Base-by-base conservation (phyloP, 768 basidiomycete species). In the Glaciozyma antarctica region DNA sequence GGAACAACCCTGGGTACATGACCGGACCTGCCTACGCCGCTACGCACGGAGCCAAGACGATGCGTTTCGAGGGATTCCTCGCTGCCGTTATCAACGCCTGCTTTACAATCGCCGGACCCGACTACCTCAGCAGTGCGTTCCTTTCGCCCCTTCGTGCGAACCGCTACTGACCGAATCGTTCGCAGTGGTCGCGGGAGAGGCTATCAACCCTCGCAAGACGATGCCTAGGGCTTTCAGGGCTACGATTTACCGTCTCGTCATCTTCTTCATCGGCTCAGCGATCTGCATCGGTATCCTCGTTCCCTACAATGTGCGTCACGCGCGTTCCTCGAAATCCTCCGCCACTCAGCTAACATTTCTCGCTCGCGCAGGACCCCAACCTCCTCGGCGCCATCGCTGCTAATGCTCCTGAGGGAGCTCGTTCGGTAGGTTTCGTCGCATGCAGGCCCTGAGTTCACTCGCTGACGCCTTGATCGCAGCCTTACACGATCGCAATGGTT, bases 211-310 rank as follows among this genome's bases (percentile, higher is more conserved):
- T 16, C 55, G 55, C 34, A 57, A 57, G 38, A 41, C 38, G 22
- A 57, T 57, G 55, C 34, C 55, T 12, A 43, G 26, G 38, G 55
- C 55, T 57, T 57, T 57, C 55, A 57, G n/a, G 55, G 55, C 55
- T n/a, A 57, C 55, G 13, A 43, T 57, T 5, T 57, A 57, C 55
- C 55, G 55, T 57, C 55, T 57, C 55, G 34, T 41, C 19, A n/a
- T 57, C 19, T 57, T 57, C n/a, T 57, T 57, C 55, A 57, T 57
- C n/a, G 55, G 55, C 8, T 41, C 38, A 2, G 55, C 55, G 12
- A 34, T 57, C 10, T 8, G 22, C 15, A 57, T 57, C 38, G 55
- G 55, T 24, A 57, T 57, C 19, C 55, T 57, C n/a, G 55, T 57
- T 3, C 55, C 55, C 26, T 41, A 57, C 34, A 43, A 57, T 22